Percentiles rank a stretch among this genome's conserved stretches.
Evolutionary conservation across 2,329 filamentous ascomycete genomes (phyloP).

Genomic region (Magnaporthales sp.): DNA sequence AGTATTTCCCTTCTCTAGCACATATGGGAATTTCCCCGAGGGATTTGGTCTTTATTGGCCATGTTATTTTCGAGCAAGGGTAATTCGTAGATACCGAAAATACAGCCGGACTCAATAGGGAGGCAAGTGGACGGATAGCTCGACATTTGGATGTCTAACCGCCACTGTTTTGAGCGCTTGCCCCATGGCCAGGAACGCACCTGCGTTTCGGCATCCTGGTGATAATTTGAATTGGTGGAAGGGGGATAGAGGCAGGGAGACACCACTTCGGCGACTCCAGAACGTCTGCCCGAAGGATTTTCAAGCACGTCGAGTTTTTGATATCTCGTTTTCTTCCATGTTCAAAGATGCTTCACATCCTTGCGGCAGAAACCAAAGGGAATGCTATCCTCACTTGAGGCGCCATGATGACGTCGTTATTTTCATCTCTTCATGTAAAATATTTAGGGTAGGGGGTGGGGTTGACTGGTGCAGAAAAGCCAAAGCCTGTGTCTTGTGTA

Average conservation of each 20-base stretch:
- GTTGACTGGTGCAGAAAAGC: not conserved
- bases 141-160: not conserved
- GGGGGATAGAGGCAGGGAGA: not conserved
- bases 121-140: not conserved
- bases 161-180: not conserved
- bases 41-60: not conserved
- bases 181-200: not conserved
- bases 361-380: not conserved
- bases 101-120: not conserved
- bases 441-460: not conserved
- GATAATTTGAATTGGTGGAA: not conserved
- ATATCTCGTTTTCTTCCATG: not conserved
- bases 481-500: not conserved
- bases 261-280: not conserved
- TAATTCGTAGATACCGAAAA: not conserved
- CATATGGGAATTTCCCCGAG: not conserved
- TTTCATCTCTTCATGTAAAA: constrained; percentile 1
- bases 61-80: not conserved
- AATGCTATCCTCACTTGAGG: not conserved
- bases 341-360: not conserved
- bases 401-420: not conserved
- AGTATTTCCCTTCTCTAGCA: not conserved
- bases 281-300: not conserved
- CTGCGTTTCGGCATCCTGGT: not conserved
- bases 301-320: not conserved